These are phyloP conservation scores for Aspergillus ostianus DNA, from an alignment of 495 filamentous ascomycete genomes.

Conservation along the genomic window DNA sequence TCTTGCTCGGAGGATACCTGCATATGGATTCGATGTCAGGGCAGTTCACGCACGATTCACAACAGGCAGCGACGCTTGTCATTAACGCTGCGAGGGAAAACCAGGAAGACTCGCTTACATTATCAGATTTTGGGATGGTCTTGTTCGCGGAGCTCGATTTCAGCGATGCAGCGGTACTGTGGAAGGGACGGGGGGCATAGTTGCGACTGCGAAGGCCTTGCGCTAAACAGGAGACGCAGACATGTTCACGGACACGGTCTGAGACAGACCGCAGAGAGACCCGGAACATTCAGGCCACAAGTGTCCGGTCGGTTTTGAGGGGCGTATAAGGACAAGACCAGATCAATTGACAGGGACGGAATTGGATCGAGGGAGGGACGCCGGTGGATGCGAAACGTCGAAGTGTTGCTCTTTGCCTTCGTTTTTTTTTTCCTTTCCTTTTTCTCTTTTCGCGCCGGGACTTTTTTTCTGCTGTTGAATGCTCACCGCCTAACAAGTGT, in stretches of 20 bases:
- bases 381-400: neutral
- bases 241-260: slow-evolving; percentile 39
- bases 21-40: neutral
- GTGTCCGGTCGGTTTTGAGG: slow-evolving; percentile 2
- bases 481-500: neutral
- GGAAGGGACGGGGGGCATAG: slow-evolving; percentile 29
- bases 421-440: neutral
- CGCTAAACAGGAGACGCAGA: slow-evolving; percentile 38
- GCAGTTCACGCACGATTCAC: neutral
- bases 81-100: neutral
- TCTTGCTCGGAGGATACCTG: too few relatives aligned
- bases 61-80: neutral
- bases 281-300: slow-evolving; percentile 40
- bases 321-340: slow-evolving; percentile 3
- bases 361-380: neutral
- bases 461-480: too few relatives aligned
- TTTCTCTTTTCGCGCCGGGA: neutral
- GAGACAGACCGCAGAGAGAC: slow-evolving; percentile 39
- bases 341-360: slow-evolving; percentile 7
- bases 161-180: slow-evolving; percentile 15
- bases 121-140: neutral
- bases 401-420: neutral
- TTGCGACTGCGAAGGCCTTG: slow-evolving; percentile 22
- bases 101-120: too few relatives aligned
- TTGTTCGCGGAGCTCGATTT: neutral